Evolutionary conservation across 805 yeast species (phyloP), one percentile per base, ranked within the genome.

Genomic region (Nakazawaea peltata): DNA sequence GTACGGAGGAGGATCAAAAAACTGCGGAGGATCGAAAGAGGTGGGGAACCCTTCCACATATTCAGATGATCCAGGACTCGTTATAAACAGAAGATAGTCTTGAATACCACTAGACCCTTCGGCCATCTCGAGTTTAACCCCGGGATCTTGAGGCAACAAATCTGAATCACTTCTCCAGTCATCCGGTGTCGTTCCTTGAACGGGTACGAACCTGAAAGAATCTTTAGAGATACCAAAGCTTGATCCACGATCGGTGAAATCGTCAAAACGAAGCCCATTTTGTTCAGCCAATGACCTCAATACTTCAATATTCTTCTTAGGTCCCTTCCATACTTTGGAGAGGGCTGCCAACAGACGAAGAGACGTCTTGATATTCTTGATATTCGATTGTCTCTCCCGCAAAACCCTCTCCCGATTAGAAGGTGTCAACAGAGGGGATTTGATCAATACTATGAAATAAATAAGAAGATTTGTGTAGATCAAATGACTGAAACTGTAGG

Each of bases 261-360:
- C 24, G 5, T 28, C 31, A 6, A 34, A 24, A 14, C 30, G 32
- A 14, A 37, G 8, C 11, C 34, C 34, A 14, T 19, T 8, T 17
- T 37, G 27, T 4, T 16, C n/a, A 19, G 30, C 14, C 19, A 37
- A 14, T 2, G 18, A 15, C 16, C 13, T 15, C 34, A 37, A 29
- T 9, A 37, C 26, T 4, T 19, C 19, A 16, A 37, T 17, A 12
- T 32, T 34, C 21, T 18, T 33, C 22, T 19, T 25, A 6, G 33
- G 30, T 11, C 41, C 25, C 29, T 37, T 37, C 41, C 41, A 37
- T 15, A 33, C 13, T 13, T 25, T 19, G 6, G 31, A 19, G 19
- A 33, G 19, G 7, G 24, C 30, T n/a, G 19, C 19, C 31, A 37
- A 30, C 33, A 33, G 36, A 3, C 13, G 14, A 2, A 37, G 7